Conservation (phyloP, 345 rosid species). For the Bruguiera sexangula region DNA sequence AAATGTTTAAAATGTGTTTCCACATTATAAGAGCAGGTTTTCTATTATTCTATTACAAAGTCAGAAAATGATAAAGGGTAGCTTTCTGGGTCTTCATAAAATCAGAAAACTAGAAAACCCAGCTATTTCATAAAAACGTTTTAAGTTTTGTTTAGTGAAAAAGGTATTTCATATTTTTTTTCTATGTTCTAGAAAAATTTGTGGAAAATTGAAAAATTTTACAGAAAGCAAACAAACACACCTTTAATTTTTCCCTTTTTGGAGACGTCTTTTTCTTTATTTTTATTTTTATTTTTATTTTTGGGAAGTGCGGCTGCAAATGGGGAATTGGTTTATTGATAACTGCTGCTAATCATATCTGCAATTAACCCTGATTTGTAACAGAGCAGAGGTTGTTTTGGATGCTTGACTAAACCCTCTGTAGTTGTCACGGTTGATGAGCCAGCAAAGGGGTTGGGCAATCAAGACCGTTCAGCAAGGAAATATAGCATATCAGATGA, state of each 20-base stretch:
- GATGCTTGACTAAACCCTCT: conserved; percentile 57
- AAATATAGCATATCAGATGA: conserved; percentile 45
- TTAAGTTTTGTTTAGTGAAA: too few species aligned
- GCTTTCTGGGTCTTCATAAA: too few species aligned
- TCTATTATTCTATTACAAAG: too few species aligned
- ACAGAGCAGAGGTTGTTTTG: conserved; percentile 97
- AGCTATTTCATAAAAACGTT: too few species aligned
- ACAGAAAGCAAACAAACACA: too few species aligned
- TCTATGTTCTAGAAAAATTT: too few species aligned
- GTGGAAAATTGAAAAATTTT: too few species aligned
- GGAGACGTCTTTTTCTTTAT: not conserved
- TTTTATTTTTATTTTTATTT: not conserved
- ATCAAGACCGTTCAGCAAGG: conserved; percentile 43
- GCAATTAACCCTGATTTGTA: conserved; percentile 48
- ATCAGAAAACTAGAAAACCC: too few species aligned
- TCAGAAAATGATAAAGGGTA: too few species aligned
- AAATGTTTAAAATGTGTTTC: too few species aligned
- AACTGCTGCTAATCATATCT: conserved; percentile 35
- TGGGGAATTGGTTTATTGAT: conserved; percentile 10
- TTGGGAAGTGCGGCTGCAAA: not conserved
- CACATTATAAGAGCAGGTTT: too few species aligned
- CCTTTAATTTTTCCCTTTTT: not conserved
- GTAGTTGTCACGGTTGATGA: conserved; percentile 42
- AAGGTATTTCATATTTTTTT: too few species aligned
- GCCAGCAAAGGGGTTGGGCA: conserved; percentile 50